A percentile compares a stretch with the other conserved stretches of the same genome.
Evolutionary conservation across 345 rosid species (phyloP).

Genomic region (Rhodomyrtus tomentosa): DNA sequence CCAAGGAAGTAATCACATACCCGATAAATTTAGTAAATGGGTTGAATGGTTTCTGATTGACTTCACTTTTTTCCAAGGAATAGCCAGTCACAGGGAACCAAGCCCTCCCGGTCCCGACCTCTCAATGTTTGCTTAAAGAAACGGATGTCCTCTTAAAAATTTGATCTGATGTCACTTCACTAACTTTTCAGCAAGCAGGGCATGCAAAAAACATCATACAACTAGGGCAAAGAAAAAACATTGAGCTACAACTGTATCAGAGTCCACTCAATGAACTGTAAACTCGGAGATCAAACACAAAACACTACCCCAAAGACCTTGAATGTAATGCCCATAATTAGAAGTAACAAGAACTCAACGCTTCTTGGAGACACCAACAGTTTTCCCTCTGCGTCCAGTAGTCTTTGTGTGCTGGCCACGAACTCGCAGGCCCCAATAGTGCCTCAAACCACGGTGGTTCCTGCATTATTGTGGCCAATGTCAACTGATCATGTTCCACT

Average conservation of each 20-base stretch:
- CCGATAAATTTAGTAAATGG: background rate
- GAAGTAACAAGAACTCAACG: constrained; percentile 6
- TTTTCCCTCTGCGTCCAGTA: constrained; percentile 88
- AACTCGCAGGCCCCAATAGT: constrained; percentile 97
- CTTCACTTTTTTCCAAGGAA: no score
- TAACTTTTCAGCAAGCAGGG: background rate
- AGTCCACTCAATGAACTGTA: background rate
- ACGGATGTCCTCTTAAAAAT: background rate
- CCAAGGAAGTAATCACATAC: accelerated
- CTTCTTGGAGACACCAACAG: constrained; percentile 93
- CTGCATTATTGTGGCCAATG: constrained; percentile 17
- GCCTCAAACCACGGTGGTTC: constrained; percentile 95
- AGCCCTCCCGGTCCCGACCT: accelerated
- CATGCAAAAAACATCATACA: background rate
- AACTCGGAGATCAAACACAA: background rate
- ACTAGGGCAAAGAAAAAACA: background rate
- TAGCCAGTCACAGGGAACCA: no score
- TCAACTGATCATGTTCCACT: background rate
- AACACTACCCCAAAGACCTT: background rate
- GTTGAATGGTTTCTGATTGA: no score
- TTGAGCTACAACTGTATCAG: background rate
- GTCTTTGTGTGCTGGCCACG: constrained; percentile 99
- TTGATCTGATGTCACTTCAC: background rate
- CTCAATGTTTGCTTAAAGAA: background rate
- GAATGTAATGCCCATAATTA: background rate